Percentiles rank a stretch among this genome's conserved stretches.
These are phyloP conservation scores for Eimeria necatrix DNA, from an alignment of 169 alveolate species.

Conservation along the genomic window DNA sequence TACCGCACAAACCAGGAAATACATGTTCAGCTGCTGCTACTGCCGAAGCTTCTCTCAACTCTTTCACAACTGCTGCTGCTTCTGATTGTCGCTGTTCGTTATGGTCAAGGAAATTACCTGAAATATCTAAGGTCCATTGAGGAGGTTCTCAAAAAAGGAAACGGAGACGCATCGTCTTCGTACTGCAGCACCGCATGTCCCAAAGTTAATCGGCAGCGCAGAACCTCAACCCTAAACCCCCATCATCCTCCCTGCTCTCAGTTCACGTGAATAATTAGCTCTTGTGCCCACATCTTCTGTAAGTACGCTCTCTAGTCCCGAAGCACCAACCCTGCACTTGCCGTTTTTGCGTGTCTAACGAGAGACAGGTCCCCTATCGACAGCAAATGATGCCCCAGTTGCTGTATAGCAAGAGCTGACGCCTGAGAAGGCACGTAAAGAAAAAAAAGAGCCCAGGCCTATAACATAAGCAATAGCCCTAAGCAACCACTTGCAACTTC, in stretches of 20 bases:
- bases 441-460: not conserved
- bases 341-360: constrained; percentile 58
- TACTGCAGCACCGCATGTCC: constrained; percentile 30
- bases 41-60: not conserved
- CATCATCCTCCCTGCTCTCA: not conserved
- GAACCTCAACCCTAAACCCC: not conserved
- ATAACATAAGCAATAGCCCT: too few relatives aligned
- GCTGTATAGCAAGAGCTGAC: constrained; percentile 63
- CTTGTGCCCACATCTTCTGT: not conserved
- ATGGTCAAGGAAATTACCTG: not conserved
- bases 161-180: constrained; percentile 59
- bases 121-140: constrained; percentile 66
- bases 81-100: not conserved
- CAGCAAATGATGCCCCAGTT: constrained; percentile 71
- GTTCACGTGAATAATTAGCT: not conserved
- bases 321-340: not conserved
- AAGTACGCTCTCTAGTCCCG: not conserved
- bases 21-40: not conserved
- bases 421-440: constrained; percentile 41
- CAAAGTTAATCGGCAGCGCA: not conserved
- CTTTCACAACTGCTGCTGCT: not conserved
- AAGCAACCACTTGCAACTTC: not conserved
- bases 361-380: not conserved
- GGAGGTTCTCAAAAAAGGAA: constrained; percentile 40
- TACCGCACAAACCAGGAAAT: not conserved